Evolutionary conservation across 768 basidiomycete genomes (phyloP), one percentile per base, ranked within the genome.

Genomic region (Suillus ampliporus): DNA sequence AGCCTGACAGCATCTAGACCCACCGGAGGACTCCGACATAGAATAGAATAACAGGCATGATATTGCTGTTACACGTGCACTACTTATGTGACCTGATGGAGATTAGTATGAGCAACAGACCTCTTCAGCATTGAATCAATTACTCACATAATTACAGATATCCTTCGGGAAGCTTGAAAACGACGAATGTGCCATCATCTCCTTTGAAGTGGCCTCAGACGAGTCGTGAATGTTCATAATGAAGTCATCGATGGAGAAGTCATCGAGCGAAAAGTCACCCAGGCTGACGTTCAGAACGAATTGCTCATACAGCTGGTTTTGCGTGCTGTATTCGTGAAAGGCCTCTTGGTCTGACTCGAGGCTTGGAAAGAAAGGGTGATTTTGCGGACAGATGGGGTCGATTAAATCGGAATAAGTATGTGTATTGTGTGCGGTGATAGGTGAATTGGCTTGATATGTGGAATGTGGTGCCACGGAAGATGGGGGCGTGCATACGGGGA

Each of bases 61-160:
- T 31, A 31, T 31, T 31, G 31, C 6, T 46, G 11, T n/a, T 23
- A 10, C 7, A 46, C 26, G 28, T 47, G 56, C 57, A 7, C 38
- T 31, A 11, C 34, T 47, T 75, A 70, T 68, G 64, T 71, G 62
- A 64, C 63, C 68, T 74, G 61, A 62, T 19, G 6, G 41, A 59
- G 56, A 52, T n/a, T n/a, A n/a, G n/a, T 43, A 31, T 71, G 58
- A 72, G 66, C 54, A 53, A 13, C 11, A 7, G 10, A 14, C 6
- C 13, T 9, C n/a, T n/a, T 52, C 10, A n/a, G n/a, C n/a, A 7
- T 35, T 11, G 28, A 59, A n/a, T 21, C 37, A 5, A 59, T 46
- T 35, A 76, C 77, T 71, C 66, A 74, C 78, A 69, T 75, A 79
- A 61, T 72, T 71, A 60, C 71, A 74, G 5, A 76, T 60, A 35